Evolutionary conservation across 768 basidiomycete species (phyloP), one percentile per base, ranked within the genome.

Genomic region (Termitomyces sp.): DNA sequence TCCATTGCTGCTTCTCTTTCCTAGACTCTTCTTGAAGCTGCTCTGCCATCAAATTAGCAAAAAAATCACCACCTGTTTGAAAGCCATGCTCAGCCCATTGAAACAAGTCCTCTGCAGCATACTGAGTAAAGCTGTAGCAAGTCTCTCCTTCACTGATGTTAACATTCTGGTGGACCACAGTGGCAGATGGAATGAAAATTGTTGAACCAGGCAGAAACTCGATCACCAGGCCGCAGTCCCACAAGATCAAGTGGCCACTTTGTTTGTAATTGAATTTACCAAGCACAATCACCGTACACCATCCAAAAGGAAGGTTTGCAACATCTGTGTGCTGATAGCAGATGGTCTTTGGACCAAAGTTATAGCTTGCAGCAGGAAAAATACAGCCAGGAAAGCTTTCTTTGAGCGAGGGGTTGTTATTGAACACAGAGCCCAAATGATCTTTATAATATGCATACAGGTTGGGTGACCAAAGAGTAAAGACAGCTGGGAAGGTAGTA

Each of bases 261-360:
- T 15, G 20, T 10, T 36, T 31, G 0, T 3, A 18, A 15, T 50
- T 20, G 22, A 31, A 50, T 18, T 18, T 1, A 1, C 5, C 16
- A 0, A 39, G 37, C 1, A 6, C 18, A 7, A 18, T 39, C 6
- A 39, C 36, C 1, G 41, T 22, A 20, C 58, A 59, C 29, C 36
- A 41, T 4, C 58, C 54, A 41, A 42, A 47, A 0, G 37, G 24
- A 22, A 59, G 53, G 29, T 59, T 59, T 8, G n/a, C 58, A 6
- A 13, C 16, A n/a, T 59, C 39, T 3, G 33, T 55, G 22, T 59
- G 58, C 1, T 18, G 15, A 36, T 22, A 48, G 18, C 36, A 48
- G 3, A 33, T 29, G 5, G 54, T 52, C 2, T 2, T 2, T 1
- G 33, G 42, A 1, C 48, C 53, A 15, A 49, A 26, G 16, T 59